Evolutionary conservation across 805 yeast genomes (phyloP).

Genomic region (Barnettozyma siamensis): DNA sequence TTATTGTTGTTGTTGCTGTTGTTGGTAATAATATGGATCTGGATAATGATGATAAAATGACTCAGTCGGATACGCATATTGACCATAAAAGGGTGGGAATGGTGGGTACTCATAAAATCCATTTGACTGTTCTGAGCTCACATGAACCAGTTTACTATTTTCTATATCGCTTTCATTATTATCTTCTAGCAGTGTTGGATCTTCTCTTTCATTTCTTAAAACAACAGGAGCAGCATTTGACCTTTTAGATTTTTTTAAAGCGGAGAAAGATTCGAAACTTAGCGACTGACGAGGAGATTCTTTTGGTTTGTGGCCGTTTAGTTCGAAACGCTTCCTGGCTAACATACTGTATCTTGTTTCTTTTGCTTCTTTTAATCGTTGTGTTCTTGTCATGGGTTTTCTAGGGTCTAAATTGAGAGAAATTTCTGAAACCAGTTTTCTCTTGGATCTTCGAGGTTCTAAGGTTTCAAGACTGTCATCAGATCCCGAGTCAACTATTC

Average conservation of each 20-base stretch:
- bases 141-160: neutral
- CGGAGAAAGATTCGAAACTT: neutral
- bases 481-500: too few relatives aligned
- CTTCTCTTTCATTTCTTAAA: neutral
- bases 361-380: too few relatives aligned
- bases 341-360: neutral
- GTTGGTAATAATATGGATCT: neutral
- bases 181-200: neutral
- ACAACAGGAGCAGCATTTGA: neutral
- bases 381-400: neutral
- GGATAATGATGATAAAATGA: neutral
- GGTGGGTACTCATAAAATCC: too few relatives aligned
- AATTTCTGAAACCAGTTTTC: too few relatives aligned
- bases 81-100: neutral
- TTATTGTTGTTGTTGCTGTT: neutral
- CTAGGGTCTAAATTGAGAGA: neutral
- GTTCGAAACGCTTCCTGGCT: neutral
- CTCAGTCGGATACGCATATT: neutral
- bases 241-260: slow-evolving; percentile 1
- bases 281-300: neutral
- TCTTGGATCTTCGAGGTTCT: too few relatives aligned
- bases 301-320: neutral
- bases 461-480: too few relatives aligned
- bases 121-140: neutral
- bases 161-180: neutral